A percentile compares a stretch with the other conserved stretches of the same genome.
Evolutionary conservation across 1,284 basidiomycete genomes (phyloP).

Genomic region (Naganishia sp.): DNA sequence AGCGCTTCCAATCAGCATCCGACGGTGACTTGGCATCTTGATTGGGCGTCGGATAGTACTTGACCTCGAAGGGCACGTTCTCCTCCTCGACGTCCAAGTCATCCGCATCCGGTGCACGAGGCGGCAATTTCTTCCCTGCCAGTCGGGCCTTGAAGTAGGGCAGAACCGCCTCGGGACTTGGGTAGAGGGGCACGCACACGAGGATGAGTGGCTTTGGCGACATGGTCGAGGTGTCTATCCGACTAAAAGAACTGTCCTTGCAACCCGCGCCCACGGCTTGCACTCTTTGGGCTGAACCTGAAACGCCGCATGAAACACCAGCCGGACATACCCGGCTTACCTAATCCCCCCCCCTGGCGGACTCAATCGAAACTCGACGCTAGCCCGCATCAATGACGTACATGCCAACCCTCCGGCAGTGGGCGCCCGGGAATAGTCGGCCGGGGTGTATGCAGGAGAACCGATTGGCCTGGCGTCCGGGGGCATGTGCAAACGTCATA

Average conservation of each 20-base stretch:
- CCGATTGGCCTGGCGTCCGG: too few species aligned
- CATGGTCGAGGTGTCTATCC: conserved; percentile 8
- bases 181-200: conserved; percentile 21
- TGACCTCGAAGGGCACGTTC: conserved; percentile 16
- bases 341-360: not conserved
- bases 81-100: not conserved
- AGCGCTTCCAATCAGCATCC: conserved; percentile 24
- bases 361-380: not conserved
- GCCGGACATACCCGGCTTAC: not conserved
- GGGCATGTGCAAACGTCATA: not conserved
- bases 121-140: conserved; percentile 15
- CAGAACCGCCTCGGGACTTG: conserved; percentile 8
- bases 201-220: conserved; percentile 20
- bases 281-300: too few species aligned
- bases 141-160: conserved; percentile 23
- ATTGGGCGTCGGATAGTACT: conserved; percentile 22
- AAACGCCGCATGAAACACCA: not conserved
- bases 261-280: too few species aligned
- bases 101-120: not conserved
- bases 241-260: too few species aligned
- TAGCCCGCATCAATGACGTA: not conserved
- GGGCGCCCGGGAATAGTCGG: not conserved
- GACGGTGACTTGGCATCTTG: conserved; percentile 12
- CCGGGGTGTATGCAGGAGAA: not conserved
- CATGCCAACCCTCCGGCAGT: not conserved